A percentile compares a stretch with the other conserved stretches of the same genome.
phyloP scores from a whole-genome alignment of 192 early-diverging fungal genomes.

The Rhizophagus sp. region DNA sequence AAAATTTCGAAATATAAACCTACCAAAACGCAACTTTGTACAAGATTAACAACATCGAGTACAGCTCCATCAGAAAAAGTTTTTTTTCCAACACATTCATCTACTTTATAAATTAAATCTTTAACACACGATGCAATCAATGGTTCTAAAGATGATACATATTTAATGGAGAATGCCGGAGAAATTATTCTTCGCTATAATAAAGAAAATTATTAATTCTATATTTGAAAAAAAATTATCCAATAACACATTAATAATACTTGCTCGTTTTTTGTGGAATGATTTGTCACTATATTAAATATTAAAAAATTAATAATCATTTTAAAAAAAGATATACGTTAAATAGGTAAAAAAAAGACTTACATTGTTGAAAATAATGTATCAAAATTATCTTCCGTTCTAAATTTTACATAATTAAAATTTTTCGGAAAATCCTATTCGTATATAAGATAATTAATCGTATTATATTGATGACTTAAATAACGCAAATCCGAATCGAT shows the following conservation, averaged over 20 bases:
- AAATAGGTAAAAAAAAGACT: not conserved
- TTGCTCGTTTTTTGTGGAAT: constrained; percentile 20
- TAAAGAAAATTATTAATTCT: not conserved
- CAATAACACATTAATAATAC: not conserved
- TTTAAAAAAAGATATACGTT: not conserved
- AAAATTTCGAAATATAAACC: not conserved
- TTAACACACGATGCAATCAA: constrained; percentile 37
- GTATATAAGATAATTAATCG: not conserved
- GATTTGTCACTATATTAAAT: constrained; percentile 2
- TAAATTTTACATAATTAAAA: not conserved
- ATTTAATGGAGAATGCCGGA: constrained; percentile 56
- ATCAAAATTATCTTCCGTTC: not conserved
- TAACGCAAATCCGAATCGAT: too few relatives aligned
- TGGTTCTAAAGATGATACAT: constrained; percentile 48
- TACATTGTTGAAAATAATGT: constrained; percentile 20
- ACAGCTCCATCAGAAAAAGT: not conserved
- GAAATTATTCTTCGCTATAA: constrained; percentile 50
- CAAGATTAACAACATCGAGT: not conserved
- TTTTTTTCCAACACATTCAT: constrained; percentile 27
- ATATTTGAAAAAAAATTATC: not conserved
- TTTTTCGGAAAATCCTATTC: constrained; percentile 6
- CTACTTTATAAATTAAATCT: constrained; percentile 39
- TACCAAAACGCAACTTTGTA: constrained; percentile 4
- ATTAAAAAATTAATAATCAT: not conserved
- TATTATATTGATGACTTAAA: too few relatives aligned